A percentile compares a stretch with the other conserved stretches of the same genome.
Evolutionary conservation across 2,329 filamentous ascomycete genomes (phyloP).

Genomic region (Sporothrix pallida): DNA sequence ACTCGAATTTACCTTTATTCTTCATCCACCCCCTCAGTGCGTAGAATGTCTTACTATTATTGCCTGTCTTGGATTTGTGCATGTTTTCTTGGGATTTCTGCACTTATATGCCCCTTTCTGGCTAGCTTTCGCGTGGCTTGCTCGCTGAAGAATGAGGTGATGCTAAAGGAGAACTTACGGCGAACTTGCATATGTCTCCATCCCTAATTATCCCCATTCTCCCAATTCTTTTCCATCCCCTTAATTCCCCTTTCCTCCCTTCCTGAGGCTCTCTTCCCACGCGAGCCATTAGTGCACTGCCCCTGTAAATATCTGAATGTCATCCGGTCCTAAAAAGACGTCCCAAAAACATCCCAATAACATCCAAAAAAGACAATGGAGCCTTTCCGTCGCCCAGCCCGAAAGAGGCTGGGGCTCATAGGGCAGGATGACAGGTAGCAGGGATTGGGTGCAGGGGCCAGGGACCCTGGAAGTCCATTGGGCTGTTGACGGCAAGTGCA

Average conservation of each 20-base stretch:
- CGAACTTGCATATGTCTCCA: neutral
- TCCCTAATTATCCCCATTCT: neutral
- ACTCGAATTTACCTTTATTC: neutral
- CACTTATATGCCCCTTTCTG: neutral
- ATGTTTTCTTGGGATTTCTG: too few relatives aligned
- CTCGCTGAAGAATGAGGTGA: conserved; percentile 6
- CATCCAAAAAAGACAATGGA: neutral
- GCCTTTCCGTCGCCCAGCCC: neutral
- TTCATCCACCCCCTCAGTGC: neutral
- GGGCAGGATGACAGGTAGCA: conserved; percentile 14
- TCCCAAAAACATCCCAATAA: too few relatives aligned
- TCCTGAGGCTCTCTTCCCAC: conserved; percentile 9
- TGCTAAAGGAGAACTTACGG: neutral
- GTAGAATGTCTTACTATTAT: neutral
- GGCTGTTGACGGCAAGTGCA: neutral
- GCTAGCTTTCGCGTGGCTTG: conserved; percentile 1
- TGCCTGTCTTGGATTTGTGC: neutral
- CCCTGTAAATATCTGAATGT: conserved; percentile 6
- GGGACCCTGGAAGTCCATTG: conserved; percentile 6
- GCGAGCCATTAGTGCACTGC: neutral
- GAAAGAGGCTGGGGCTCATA: conserved; percentile 5
- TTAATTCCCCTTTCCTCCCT: neutral
- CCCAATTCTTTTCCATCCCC: neutral
- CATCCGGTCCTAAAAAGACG: neutral
- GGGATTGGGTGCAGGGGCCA: neutral